Conservation (phyloP, 1,139 yeast genomes). For the Candida albicans region DNA sequence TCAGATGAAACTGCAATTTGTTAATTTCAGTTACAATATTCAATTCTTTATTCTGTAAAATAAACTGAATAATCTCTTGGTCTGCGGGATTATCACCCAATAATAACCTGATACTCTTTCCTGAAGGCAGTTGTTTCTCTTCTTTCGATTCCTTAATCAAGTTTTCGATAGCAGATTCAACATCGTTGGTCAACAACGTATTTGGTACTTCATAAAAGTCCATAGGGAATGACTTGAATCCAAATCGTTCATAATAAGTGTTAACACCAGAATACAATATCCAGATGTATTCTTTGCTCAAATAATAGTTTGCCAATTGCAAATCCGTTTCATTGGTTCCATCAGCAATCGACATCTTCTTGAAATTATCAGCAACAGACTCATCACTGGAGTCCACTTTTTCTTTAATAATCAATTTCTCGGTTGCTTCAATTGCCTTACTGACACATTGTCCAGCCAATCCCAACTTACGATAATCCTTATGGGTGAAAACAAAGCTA, state of each 20-base stretch:
- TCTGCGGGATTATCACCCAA: slow-evolving; percentile 27
- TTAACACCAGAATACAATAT: slow-evolving; percentile 38
- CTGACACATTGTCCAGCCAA: slow-evolving; percentile 30
- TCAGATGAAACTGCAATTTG: slow-evolving; percentile 35
- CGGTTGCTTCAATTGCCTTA: slow-evolving; percentile 33
- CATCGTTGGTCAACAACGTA: slow-evolving; percentile 20
- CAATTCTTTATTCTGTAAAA: slow-evolving; percentile 38
- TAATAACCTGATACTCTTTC: slow-evolving; percentile 34
- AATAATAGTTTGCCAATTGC: slow-evolving; percentile 35
- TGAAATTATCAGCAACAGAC: slow-evolving; percentile 28
- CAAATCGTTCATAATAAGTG: slow-evolving; percentile 35
- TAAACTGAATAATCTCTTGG: slow-evolving; percentile 30
- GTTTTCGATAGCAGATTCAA: slow-evolving; percentile 22
- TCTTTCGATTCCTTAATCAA: slow-evolving; percentile 18
- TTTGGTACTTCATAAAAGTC: slow-evolving; percentile 37
- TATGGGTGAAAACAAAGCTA: slow-evolving; percentile 30
- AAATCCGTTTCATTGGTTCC: slow-evolving; percentile 29
- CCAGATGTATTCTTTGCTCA: slow-evolving; percentile 42
- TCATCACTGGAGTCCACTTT: slow-evolving; percentile 24
- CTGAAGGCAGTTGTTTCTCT: slow-evolving; percentile 15
- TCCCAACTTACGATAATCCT: slow-evolving; percentile 30
- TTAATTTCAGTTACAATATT: slow-evolving; percentile 40
- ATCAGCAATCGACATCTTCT: slow-evolving; percentile 29
- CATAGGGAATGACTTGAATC: slow-evolving; percentile 39
- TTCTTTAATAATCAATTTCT: slow-evolving; percentile 28